Conservation (phyloP, 257 asterid species). For the Orobanche coerulescens region DNA sequence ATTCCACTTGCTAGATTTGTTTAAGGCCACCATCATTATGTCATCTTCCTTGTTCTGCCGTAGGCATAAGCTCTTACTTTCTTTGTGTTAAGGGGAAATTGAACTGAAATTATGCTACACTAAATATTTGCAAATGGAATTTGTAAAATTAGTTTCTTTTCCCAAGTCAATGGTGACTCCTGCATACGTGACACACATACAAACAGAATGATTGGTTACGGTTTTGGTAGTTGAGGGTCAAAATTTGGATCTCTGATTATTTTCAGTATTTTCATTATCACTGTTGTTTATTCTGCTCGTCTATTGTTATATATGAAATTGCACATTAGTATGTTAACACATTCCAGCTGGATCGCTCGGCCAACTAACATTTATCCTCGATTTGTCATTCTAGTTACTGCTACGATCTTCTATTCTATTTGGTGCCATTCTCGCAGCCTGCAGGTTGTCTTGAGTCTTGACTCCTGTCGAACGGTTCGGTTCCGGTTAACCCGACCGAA, state of each 20-base stretch:
- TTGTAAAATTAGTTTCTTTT: background rate
- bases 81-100: background rate
- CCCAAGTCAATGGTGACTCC: background rate
- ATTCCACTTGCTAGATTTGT: no score
- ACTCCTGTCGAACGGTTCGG: no score
- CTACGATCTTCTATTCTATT: conserved; percentile 2
- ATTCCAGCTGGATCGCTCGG: background rate
- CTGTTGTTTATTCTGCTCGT: background rate
- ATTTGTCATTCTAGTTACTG: conserved; percentile 12
- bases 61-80: background rate
- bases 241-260: background rate
- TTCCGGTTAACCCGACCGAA: no score
- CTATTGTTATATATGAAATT: background rate
- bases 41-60: background rate
- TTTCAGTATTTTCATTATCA: no score
- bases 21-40: no score
- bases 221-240: background rate
- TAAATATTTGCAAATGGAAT: background rate
- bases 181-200: background rate
- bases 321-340: background rate
- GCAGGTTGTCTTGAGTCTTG: no score
- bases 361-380: background rate
- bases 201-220: background rate
- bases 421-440: background rate
- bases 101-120: background rate